Evolutionary conservation across 1,284 basidiomycete genomes (phyloP).

Genomic region (Puccinia coronata): DNA sequence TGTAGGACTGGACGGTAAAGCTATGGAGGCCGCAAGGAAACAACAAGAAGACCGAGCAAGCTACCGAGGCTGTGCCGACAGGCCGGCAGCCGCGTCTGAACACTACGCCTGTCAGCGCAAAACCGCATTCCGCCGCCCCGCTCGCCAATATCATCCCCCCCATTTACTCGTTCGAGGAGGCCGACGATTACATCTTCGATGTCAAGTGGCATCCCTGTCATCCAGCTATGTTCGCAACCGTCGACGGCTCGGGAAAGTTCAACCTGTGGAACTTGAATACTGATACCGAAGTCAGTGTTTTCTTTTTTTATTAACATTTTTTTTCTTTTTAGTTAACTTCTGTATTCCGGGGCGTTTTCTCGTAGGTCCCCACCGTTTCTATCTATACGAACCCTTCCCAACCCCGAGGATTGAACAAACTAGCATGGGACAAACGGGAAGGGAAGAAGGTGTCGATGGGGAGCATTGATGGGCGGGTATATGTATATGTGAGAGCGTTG

Average conservation of each 20-base stretch:
- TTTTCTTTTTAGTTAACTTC: too few species aligned
- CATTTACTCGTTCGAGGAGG: slow-evolving; percentile 88
- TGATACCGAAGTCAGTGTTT: slow-evolving; percentile 78
- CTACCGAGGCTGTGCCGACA: slow-evolving; percentile 29
- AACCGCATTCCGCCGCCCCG: slow-evolving; percentile 34
- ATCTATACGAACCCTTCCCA: slow-evolving; percentile 67
- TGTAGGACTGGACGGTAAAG: slow-evolving; percentile 88
- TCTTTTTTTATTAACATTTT: slow-evolving; percentile 1
- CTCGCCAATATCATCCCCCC: slow-evolving; percentile 66
- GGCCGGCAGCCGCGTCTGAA: slow-evolving; percentile 24
- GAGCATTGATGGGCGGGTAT: slow-evolving; percentile 85
- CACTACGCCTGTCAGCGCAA: slow-evolving; percentile 21
- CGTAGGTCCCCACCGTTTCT: slow-evolving; percentile 75
- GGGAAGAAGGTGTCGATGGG: slow-evolving; percentile 81
- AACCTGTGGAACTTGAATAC: slow-evolving; percentile 94
- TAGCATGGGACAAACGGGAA: slow-evolving; percentile 87
- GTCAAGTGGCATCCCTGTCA: slow-evolving; percentile 95
- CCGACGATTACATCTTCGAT: slow-evolving; percentile 98
- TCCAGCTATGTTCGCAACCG: slow-evolving; percentile 88
- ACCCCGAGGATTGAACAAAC: slow-evolving; percentile 84
- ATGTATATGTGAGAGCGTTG: slow-evolving; percentile 70
- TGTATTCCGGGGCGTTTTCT: too few species aligned
- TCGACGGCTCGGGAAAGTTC: slow-evolving; percentile 90
- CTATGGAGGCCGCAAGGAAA: slow-evolving; percentile 74
- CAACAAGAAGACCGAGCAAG: slow-evolving; percentile 48